Base-by-base conservation (phyloP, 2,329 filamentous ascomycete genomes). In the Cordyceps cateniannulata region DNA sequence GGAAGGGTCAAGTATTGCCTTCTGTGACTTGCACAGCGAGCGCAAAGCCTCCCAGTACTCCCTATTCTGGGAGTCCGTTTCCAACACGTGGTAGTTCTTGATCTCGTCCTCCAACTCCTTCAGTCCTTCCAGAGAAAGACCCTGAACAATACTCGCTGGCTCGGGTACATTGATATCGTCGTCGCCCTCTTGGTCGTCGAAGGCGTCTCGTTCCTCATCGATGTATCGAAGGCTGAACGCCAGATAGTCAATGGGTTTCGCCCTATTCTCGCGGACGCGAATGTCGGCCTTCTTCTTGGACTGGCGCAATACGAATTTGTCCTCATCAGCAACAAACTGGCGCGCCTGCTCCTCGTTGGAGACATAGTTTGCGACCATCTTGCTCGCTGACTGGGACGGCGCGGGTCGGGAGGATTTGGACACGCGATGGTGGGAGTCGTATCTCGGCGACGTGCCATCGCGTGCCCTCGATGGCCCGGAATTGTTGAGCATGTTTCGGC, bases 261-360 rank as follows among this genome's bases (percentile, higher is more conserved):
- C 93, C 66, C 96, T 86, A 12, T 90, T 89, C 73, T 96, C 93
- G 67, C 92, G 90, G 50, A 98, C 92, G 45, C 95, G 88, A 67
- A 99, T 96, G 65, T 93, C 90, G 47, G 95, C 93, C 79, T 97
- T 98, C 79, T 96, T 98, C 81, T 98, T 99, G 51, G 93, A 89
- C 76, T 99, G 95, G 75, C 92, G 93, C 69, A 99, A 79, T 61
- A 98, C 95, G 70, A 99, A 99, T 65, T 89, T 87, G 77, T 99
- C 95, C 74, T 99, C 95, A 68, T 96, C 90, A 57, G 93, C 90
- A 22, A 98, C 90, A 81, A 95, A 99, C 70, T 88, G 83, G 27
- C 86, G 81, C 65, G 87, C 89, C 70, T 91, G 88, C 70, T 93
- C 87, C 68, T 92, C 89, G 70, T 91, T 85, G 62, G 88, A 88